phyloP scores from a whole-genome alignment of 257 asterid genomes.

The Rubia yunnanensis region DNA sequence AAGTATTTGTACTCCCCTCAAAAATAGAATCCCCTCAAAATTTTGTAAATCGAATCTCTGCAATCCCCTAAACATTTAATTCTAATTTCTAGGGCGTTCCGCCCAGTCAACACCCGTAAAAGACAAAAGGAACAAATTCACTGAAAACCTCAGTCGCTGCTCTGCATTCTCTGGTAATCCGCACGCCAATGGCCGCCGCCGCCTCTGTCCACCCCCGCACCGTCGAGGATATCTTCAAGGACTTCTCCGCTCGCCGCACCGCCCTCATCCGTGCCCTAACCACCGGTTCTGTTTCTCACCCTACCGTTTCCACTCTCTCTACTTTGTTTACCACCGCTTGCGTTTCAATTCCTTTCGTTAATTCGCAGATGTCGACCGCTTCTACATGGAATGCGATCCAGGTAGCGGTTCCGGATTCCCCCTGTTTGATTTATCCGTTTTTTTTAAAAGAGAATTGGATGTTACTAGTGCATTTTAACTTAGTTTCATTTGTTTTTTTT shows the following conservation, averaged over 20 bases:
- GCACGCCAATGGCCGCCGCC: slow-evolving; percentile 39
- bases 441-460: background rate
- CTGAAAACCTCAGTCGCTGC: background rate
- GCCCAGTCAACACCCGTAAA: background rate
- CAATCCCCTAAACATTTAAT: background rate
- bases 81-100: background rate
- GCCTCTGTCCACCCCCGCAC: slow-evolving; percentile 47
- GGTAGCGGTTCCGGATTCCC: slow-evolving; percentile 4
- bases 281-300: slow-evolving; percentile 23
- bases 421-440: background rate
- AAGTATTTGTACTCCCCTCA: too few relatives aligned
- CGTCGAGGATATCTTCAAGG: slow-evolving; percentile 82
- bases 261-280: slow-evolving; percentile 73
- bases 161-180: background rate
- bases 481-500: background rate
- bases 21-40: too few relatives aligned
- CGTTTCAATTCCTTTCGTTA: background rate
- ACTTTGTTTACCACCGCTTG: background rate
- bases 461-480: background rate
- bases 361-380: slow-evolving; percentile 23
- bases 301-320: background rate
- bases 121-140: background rate
- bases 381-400: slow-evolving; percentile 25
- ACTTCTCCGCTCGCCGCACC: slow-evolving; percentile 61
- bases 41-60: background rate